A percentile compares a stretch with the other conserved stretches of the same genome.
Evolutionary conservation across 2,329 filamentous ascomycete species (phyloP).

Genomic region (Phyllosticta citriasiana): DNA sequence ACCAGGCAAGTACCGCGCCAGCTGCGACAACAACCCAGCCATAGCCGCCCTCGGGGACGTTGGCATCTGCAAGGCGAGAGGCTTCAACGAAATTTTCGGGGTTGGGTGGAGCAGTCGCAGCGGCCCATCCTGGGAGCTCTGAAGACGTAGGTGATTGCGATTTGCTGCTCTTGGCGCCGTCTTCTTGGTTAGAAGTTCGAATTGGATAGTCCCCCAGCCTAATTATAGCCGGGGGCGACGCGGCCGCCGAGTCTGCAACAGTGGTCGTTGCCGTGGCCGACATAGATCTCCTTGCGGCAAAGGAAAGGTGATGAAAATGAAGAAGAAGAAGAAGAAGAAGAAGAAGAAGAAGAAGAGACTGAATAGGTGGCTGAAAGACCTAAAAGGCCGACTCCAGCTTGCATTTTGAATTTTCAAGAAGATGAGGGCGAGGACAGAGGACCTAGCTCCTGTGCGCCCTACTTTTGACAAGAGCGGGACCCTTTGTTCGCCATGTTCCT

Average conservation of each 20-base stretch:
- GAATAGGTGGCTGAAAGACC: background rate
- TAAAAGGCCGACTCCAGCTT: background rate
- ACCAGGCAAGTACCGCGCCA: constrained; percentile 43
- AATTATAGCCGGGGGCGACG: background rate
- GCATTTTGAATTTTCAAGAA: constrained; percentile 3
- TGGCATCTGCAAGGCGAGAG: constrained; percentile 11
- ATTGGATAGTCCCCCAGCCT: background rate
- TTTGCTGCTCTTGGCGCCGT: background rate
- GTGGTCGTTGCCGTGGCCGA: constrained; percentile 7
- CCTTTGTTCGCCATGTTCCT: background rate
- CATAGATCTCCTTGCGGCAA: background rate
- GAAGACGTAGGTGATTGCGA: background rate
- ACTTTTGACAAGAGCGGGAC: constrained; percentile 3
- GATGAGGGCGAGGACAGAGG: background rate
- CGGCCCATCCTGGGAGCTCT: background rate
- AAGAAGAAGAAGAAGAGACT: background rate
- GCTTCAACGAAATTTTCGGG: constrained; percentile 8
- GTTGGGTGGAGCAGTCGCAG: constrained; percentile 4
- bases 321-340: background rate
- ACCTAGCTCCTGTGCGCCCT: background rate
- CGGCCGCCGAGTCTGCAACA: background rate
- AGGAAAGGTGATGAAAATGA: too few species aligned
- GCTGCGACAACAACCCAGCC: constrained; percentile 46
- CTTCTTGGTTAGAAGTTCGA: background rate
- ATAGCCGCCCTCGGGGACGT: constrained; percentile 44